Conservation (phyloP, 2,329 filamentous ascomycete genomes). For the Raffaelea albimanens region DNA sequence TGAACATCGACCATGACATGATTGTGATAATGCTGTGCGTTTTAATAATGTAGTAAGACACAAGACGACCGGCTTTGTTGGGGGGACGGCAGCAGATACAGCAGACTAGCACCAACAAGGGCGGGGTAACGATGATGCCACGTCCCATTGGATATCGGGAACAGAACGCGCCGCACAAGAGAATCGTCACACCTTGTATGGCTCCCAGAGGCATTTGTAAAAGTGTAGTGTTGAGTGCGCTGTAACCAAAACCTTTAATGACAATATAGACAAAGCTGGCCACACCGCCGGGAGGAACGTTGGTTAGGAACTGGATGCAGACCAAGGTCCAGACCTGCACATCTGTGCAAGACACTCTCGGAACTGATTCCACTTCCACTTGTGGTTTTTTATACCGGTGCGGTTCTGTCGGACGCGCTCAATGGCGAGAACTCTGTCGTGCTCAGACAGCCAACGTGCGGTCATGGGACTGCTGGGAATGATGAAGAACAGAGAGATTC, state of each 20-base stretch:
- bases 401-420: slow-evolving; percentile 22
- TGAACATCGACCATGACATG: slow-evolving; percentile 38
- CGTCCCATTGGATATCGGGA: background rate
- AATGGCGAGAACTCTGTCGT: slow-evolving; percentile 21
- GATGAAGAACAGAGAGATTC: slow-evolving; percentile 11
- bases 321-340: slow-evolving; percentile 19
- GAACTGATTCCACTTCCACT: slow-evolving; percentile 20
- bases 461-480: slow-evolving; percentile 17
- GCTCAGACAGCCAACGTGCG: slow-evolving; percentile 12
- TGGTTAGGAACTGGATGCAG: slow-evolving; percentile 2
- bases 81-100: slow-evolving; percentile 10
- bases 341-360: slow-evolving; percentile 22
- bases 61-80: slow-evolving; percentile 10
- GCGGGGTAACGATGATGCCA: slow-evolving; percentile 3
- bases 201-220: slow-evolving; percentile 18
- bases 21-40: slow-evolving; percentile 29
- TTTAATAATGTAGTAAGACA: slow-evolving; percentile 15
- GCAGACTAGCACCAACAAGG: slow-evolving; percentile 11
- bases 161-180: background rate
- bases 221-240: slow-evolving; percentile 30
- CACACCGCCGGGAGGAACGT: slow-evolving; percentile 7
- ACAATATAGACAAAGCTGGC: slow-evolving; percentile 38
- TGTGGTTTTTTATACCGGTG: slow-evolving; percentile 24
- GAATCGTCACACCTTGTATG: slow-evolving; percentile 12
- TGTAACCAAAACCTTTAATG: slow-evolving; percentile 42